Percentiles rank a stretch among this genome's conserved stretches.
These are phyloP conservation scores for Suillus spraguei DNA, from an alignment of 768 basidiomycete genomes.

Conservation along the genomic window DNA sequence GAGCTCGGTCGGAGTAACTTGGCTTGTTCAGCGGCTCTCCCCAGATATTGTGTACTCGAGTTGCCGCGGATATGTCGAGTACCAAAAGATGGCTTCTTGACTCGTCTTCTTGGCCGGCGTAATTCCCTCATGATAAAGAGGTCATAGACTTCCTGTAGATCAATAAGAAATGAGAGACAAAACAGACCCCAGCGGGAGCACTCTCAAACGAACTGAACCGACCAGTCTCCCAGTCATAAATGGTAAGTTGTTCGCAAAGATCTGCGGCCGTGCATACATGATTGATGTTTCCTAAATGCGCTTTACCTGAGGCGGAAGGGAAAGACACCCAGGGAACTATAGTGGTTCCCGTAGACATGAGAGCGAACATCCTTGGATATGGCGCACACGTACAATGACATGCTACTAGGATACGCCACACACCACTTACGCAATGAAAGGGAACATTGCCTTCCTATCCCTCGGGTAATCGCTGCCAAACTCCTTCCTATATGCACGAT, in stretches of 20 bases:
- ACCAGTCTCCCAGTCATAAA: background rate
- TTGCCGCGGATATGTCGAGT: background rate
- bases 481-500: slow-evolving; percentile 87
- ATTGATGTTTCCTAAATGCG: background rate
- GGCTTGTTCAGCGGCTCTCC: background rate
- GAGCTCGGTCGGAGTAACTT: background rate
- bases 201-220: background rate
- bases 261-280: background rate
- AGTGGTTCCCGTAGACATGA: background rate
- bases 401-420: background rate
- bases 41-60: background rate
- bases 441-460: slow-evolving; percentile 76
- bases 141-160: background rate
- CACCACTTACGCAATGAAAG: slow-evolving; percentile 44
- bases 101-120: background rate
- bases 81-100: background rate
- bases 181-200: background rate
- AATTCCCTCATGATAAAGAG: background rate
- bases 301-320: background rate
- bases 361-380: background rate
- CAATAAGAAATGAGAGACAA: background rate
- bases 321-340: background rate
- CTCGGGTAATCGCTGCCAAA: slow-evolving; percentile 86
- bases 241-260: background rate
- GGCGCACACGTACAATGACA: background rate